Evolutionary conservation across 2,329 filamentous ascomycete species (phyloP).

Genomic region (Leptographium flavum): DNA sequence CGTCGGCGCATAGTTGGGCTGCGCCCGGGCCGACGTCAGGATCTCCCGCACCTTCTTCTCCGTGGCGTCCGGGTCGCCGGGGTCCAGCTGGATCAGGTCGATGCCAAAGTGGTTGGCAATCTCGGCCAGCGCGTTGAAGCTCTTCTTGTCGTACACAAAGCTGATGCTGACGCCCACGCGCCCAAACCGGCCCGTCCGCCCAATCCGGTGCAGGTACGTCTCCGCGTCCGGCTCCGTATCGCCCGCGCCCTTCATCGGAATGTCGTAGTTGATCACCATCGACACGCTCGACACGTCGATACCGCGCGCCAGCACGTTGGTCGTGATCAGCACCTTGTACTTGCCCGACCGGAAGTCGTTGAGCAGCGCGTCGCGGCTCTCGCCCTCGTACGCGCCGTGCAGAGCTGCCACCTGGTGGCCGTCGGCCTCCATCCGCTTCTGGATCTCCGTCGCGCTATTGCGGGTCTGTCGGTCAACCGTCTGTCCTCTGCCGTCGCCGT

Average conservation of each 20-base stretch:
- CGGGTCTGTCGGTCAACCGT: slow-evolving; percentile 44
- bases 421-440: slow-evolving; percentile 71
- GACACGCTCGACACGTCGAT: slow-evolving; percentile 87
- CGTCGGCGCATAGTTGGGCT: slow-evolving; percentile 25
- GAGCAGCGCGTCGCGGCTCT: slow-evolving; percentile 69
- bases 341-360: slow-evolving; percentile 73
- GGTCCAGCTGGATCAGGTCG: slow-evolving; percentile 66
- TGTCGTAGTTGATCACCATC: slow-evolving; percentile 97
- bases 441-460: slow-evolving; percentile 72
- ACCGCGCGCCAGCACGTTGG: slow-evolving; percentile 88
- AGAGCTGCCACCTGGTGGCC: slow-evolving; percentile 86
- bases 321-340: slow-evolving; percentile 94
- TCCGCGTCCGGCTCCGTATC: slow-evolving; percentile 81
- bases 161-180: slow-evolving; percentile 92
- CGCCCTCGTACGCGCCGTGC: slow-evolving; percentile 76
- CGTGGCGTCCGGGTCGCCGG: slow-evolving; percentile 80
- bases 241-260: slow-evolving; percentile 58
- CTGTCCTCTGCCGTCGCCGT: neutral
- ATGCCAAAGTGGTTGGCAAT: slow-evolving; percentile 74
- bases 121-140: slow-evolving; percentile 63
- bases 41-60: slow-evolving; percentile 71
- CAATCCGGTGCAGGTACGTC: slow-evolving; percentile 96
- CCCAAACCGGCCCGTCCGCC: slow-evolving; percentile 90
- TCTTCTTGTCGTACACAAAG: slow-evolving; percentile 77
- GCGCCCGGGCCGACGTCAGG: slow-evolving; percentile 56